phyloP scores from a whole-genome alignment of 768 basidiomycete genomes.

The Lactifluus rugatus region DNA sequence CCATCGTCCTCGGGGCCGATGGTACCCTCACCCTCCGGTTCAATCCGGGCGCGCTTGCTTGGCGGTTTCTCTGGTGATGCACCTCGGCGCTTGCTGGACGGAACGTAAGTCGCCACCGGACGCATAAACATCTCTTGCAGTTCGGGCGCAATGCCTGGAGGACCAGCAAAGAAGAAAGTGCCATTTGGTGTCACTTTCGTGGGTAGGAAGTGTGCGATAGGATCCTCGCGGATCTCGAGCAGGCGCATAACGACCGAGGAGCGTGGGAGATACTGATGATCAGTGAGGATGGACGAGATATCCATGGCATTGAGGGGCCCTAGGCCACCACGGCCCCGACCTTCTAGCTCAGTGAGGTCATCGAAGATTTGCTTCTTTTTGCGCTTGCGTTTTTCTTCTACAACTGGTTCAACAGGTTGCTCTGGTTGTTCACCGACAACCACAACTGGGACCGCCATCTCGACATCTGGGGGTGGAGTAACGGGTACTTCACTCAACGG shows the following conservation, averaged over 20 bases:
- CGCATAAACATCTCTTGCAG: constrained; percentile 78
- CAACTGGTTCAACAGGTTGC: constrained; percentile 26
- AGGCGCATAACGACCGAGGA: constrained; percentile 81
- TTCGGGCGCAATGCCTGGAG: constrained; percentile 75
- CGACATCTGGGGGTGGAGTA: constrained; percentile 63
- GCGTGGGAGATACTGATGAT: constrained; percentile 78
- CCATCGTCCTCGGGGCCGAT: constrained; percentile 31
- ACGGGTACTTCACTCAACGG: constrained; percentile 65
- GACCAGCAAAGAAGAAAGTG: constrained; percentile 73
- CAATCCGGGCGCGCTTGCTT: constrained; percentile 50
- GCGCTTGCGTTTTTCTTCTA: constrained; percentile 37
- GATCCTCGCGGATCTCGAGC: constrained; percentile 77
- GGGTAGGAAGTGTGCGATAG: constrained; percentile 77
- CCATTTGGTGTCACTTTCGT: constrained; percentile 64
- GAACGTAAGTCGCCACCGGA: constrained; percentile 40
- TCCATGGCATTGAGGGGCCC: constrained; percentile 45
- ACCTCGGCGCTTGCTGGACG: constrained; percentile 50
- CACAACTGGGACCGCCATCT: constrained; percentile 40
- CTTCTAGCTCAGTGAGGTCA: constrained; percentile 73
- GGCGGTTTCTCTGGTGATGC: constrained; percentile 46
- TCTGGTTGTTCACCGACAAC: constrained; percentile 35
- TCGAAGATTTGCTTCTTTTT: constrained; percentile 88
- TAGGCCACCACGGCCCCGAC: constrained; percentile 43
- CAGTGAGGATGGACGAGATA: constrained; percentile 62
- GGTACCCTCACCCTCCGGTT: constrained; percentile 32